phyloP scores from a whole-genome alignment of 2,329 filamentous ascomycete genomes.

The Trichoderma aggressivum region DNA sequence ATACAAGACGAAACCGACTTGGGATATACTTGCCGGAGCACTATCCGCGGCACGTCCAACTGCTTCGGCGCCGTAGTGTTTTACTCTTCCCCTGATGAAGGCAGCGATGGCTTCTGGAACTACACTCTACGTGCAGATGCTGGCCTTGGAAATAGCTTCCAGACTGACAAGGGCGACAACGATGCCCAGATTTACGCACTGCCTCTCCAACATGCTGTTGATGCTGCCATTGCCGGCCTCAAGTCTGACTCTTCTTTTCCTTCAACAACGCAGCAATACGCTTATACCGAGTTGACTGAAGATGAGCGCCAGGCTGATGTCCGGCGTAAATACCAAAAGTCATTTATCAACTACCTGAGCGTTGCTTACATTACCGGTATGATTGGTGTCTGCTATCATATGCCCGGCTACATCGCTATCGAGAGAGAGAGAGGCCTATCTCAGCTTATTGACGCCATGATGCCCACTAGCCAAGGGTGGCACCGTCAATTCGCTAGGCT shows the following conservation, averaged over 20 bases:
- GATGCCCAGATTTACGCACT: constrained; percentile 64
- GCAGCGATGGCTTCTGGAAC: constrained; percentile 56
- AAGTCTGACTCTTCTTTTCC: constrained; percentile 24
- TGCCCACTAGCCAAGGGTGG: constrained; percentile 57
- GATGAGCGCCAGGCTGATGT: constrained; percentile 55
- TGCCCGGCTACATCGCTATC: constrained; percentile 66
- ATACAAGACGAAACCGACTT: constrained; percentile 30
- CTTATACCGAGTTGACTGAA: constrained; percentile 35
- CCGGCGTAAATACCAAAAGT: constrained; percentile 58
- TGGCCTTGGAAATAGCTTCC: constrained; percentile 52
- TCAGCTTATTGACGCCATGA: constrained; percentile 74
- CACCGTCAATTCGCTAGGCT: constrained; percentile 33
- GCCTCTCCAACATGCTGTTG: constrained; percentile 67
- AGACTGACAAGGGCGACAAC: constrained; percentile 54
- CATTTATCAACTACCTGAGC: constrained; percentile 62
- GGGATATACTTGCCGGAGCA: constrained; percentile 52
- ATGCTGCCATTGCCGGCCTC: constrained; percentile 52
- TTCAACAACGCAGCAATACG: constrained; percentile 30
- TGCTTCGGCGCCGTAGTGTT: constrained; percentile 75
- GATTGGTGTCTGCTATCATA: constrained; percentile 67
- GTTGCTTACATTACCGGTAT: constrained; percentile 67
- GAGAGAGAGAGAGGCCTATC: constrained; percentile 70
- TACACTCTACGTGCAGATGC: constrained; percentile 67
- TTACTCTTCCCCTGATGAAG: constrained; percentile 63
- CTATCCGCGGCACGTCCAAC: constrained; percentile 60